Percentiles rank a stretch among this genome's conserved stretches.
Evolutionary conservation across 495 filamentous ascomycete genomes (phyloP).

Genomic region (Copromyces sp.): DNA sequence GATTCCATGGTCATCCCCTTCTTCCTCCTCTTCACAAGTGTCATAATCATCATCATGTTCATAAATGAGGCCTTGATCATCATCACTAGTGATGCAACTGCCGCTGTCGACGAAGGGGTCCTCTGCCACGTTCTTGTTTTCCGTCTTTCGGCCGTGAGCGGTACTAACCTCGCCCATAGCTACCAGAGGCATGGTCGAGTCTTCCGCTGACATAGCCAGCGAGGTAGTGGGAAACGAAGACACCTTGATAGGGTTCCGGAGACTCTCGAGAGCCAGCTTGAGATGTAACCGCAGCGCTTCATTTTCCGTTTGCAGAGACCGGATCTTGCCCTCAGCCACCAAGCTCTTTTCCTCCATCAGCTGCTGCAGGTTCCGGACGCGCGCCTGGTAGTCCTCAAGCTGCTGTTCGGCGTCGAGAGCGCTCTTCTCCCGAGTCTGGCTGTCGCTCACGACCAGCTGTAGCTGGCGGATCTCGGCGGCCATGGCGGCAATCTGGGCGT

Average conservation of each 20-base stretch:
- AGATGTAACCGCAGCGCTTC: constrained; percentile 80
- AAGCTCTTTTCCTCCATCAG: constrained; percentile 87
- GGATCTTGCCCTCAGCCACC: constrained; percentile 85
- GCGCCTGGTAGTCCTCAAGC: constrained; percentile 84
- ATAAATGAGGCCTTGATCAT: background rate
- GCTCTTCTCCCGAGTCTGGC: constrained; percentile 34
- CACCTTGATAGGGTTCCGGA: constrained; percentile 70
- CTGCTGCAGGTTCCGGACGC: constrained; percentile 76
- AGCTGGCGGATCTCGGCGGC: constrained; percentile 78
- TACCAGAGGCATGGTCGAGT: background rate
- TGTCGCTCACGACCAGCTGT: constrained; percentile 62
- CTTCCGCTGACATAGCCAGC: background rate
- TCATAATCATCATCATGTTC: constrained; percentile 10
- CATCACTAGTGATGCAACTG: background rate
- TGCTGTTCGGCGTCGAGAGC: constrained; percentile 52
- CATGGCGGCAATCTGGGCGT: constrained; percentile 90
- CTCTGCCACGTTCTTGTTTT: background rate
- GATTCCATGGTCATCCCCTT: constrained; percentile 6
- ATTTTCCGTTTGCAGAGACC: constrained; percentile 75
- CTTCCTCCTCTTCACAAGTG: constrained; percentile 18
- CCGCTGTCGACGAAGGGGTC: background rate
- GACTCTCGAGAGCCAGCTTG: constrained; percentile 70
- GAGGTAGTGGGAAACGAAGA: background rate
- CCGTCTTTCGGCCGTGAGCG: background rate
- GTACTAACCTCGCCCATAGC: background rate